Percentiles rank a stretch among this genome's conserved stretches.
These are phyloP conservation scores for Cryomyces antarcticus DNA, from an alignment of 495 filamentous ascomycete species.

Conservation along the genomic window DNA sequence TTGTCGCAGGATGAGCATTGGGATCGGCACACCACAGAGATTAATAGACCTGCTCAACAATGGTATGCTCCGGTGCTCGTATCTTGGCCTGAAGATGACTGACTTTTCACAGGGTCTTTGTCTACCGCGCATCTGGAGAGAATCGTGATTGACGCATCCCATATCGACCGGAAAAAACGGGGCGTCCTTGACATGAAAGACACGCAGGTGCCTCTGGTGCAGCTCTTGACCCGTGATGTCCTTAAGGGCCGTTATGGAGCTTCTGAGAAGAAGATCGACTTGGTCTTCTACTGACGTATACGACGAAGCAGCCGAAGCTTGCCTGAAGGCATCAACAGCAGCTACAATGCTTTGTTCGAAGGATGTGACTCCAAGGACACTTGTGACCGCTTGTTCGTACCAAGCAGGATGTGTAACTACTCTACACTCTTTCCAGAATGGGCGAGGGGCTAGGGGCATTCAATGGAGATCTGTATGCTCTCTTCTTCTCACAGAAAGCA, in stretches of 20 bases:
- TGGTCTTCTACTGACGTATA: slow-evolving; percentile 32
- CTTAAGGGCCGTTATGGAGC: slow-evolving; percentile 47
- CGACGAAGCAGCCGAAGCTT: no score
- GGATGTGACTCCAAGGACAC: no score
- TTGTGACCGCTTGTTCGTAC: no score
- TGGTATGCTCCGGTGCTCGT: slow-evolving; percentile 27
- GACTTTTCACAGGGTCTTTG: slow-evolving; percentile 34
- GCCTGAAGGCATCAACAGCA: no score
- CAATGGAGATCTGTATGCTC: no score
- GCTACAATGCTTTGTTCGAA: no score
- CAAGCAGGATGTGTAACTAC: no score
- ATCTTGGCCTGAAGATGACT: not conserved
- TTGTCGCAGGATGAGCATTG: slow-evolving; percentile 45
- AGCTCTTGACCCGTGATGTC: slow-evolving; percentile 42
- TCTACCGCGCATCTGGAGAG: slow-evolving; percentile 47
- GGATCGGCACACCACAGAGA: slow-evolving; percentile 71
- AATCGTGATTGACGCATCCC: slow-evolving; percentile 72
- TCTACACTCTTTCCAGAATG: no score
- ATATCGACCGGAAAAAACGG: slow-evolving; percentile 81
- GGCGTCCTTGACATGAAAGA: slow-evolving; percentile 88
- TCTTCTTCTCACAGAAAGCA: no score
- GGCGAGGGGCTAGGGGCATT: no score
- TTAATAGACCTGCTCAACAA: slow-evolving; percentile 63
- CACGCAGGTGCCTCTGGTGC: slow-evolving; percentile 52
- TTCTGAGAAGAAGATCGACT: slow-evolving; percentile 26